A percentile compares a stretch with the other conserved stretches of the same genome.
Evolutionary conservation across 352 stramenopile genomes (phyloP).

Genomic region (Pythium guiyangense): DNA sequence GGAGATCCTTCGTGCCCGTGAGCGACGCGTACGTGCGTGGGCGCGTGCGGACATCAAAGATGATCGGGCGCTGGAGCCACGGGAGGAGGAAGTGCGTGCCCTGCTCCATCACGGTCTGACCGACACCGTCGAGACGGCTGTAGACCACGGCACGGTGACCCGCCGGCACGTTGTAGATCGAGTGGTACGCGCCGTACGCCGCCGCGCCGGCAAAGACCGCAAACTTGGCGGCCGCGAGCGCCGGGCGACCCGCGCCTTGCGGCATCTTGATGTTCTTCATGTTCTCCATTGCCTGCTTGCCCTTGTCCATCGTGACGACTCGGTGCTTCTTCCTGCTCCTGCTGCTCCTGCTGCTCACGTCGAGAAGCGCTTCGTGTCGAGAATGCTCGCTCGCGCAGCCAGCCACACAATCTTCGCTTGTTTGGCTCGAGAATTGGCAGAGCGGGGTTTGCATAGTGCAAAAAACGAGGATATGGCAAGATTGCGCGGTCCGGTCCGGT

Average conservation of each 20-base stretch:
- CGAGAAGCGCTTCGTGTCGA: conserved; percentile 9
- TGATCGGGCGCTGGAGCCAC: conserved; percentile 96
- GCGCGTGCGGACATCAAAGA: conserved; percentile 93
- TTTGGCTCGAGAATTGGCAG: not conserved
- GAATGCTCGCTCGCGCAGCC: conserved; percentile 19
- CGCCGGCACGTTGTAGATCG: conserved; percentile 86
- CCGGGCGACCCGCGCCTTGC: conserved; percentile 51
- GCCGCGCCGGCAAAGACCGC: conserved; percentile 53
- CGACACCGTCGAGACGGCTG: conserved; percentile 85
- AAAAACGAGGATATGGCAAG: no score
- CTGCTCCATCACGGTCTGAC: conserved; percentile 82
- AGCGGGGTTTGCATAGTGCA: not conserved
- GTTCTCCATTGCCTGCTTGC: conserved; percentile 84
- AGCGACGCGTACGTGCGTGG: conserved; percentile 92
- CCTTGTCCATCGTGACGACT: conserved; percentile 66
- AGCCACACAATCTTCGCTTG: conserved; percentile 15
- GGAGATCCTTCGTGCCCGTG: conserved; percentile 95
- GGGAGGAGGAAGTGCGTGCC: conserved; percentile 97
- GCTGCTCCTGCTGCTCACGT: conserved; percentile 6
- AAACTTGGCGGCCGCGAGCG: conserved; percentile 56
- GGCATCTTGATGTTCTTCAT: conserved; percentile 89
- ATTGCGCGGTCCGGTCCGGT: no score
- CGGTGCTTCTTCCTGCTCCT: not conserved
- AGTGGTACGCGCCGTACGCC: conserved; percentile 76
- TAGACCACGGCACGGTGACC: conserved; percentile 89